These are phyloP conservation scores for Heliamphora exappendiculata DNA, from an alignment of 148 eudicot genomes.

Conservation along the genomic window DNA sequence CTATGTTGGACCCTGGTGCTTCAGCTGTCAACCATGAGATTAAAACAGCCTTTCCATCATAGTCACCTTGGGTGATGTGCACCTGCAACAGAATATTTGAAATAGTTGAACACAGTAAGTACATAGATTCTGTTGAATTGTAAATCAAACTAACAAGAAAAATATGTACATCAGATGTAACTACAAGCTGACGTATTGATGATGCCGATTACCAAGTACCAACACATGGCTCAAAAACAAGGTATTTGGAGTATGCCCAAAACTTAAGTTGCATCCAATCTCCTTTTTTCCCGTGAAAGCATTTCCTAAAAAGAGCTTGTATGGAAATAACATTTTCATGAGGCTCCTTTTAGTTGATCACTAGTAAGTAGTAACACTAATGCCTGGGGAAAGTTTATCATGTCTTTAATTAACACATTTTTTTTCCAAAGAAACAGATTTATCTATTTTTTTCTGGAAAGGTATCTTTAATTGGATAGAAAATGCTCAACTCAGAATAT, in stretches of 20 bases:
- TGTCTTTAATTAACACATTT: neutral
- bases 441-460: neutral
- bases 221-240: neutral
- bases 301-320: neutral
- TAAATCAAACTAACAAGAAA: neutral
- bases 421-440: neutral
- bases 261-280: neutral
- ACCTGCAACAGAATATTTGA: slow-evolving; percentile 37
- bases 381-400: neutral
- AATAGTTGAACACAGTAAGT: neutral
- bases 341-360: neutral
- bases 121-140: neutral
- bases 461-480: neutral
- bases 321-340: neutral
- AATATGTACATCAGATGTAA: neutral
- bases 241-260: neutral
- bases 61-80: slow-evolving; percentile 96
- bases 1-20: slow-evolving; percentile 70
- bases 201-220: neutral
- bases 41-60: slow-evolving; percentile 86
- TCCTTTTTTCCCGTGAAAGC: neutral
- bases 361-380: neutral
- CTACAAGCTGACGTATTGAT: neutral
- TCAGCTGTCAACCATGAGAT: slow-evolving; percentile 88
- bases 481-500: neutral